These are phyloP conservation scores for Glycine soja DNA, from an alignment of 306 rosid species.

Conservation along the genomic window DNA sequence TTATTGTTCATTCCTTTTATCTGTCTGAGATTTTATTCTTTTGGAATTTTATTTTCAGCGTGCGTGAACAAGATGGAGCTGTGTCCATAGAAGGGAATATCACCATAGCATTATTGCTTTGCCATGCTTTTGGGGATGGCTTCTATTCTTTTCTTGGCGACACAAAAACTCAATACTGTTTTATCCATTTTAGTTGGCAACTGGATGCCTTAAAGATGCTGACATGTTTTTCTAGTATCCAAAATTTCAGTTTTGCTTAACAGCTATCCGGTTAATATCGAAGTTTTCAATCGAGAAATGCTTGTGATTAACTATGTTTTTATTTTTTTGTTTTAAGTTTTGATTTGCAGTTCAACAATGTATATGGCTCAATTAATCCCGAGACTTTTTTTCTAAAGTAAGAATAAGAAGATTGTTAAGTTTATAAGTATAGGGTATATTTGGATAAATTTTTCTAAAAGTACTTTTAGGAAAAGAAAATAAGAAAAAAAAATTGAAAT, in stretches of 20 bases:
- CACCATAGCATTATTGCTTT: conserved; percentile 1
- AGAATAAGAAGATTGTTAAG: neutral
- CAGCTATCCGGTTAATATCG: neutral
- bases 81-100: neutral
- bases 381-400: neutral
- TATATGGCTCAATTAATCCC: conserved; percentile 5
- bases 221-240: neutral
- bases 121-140: conserved; percentile 18
- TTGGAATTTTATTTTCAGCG: conserved; percentile 37
- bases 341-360: conserved; percentile 19
- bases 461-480: no score
- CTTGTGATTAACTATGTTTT: neutral
- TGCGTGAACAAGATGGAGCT: conserved; percentile 38
- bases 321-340: neutral
- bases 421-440: neutral
- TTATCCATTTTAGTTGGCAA: neutral
- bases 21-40: neutral
- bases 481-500: no score
- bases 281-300: conserved; percentile 1
- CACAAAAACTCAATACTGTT: neutral
- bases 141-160: neutral
- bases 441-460: no score
- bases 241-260: no score
- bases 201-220: neutral
- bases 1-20: neutral